Conservation (phyloP, 768 basidiomycete species). For the Lentinula guzmanii region DNA sequence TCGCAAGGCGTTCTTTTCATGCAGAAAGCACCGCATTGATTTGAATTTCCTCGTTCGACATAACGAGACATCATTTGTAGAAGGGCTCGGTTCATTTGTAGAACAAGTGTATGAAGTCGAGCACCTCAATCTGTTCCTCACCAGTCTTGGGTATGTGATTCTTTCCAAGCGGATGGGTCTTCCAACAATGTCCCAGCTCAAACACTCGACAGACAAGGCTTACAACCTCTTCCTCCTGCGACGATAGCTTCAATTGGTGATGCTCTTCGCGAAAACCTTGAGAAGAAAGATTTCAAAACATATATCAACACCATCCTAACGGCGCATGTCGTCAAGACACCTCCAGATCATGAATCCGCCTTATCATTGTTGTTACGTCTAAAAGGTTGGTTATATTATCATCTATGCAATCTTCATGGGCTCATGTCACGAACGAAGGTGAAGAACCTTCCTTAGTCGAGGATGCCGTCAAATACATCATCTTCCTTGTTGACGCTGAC, state of each 20-base stretch:
- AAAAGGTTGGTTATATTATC: conserved; percentile 47
- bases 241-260: conserved; percentile 71
- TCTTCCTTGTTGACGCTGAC: conserved; percentile 94
- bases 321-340: conserved; percentile 86
- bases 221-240: conserved; percentile 37
- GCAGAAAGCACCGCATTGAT: conserved; percentile 91
- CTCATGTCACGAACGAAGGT: conserved; percentile 24
- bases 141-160: conserved; percentile 64
- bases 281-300: conserved; percentile 62
- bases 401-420: conserved; percentile 12
- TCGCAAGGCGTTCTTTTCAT: conserved; percentile 83
- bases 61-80: conserved; percentile 60
- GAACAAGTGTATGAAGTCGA: conserved; percentile 88
- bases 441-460: conserved; percentile 75
- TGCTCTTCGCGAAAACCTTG: conserved; percentile 64
- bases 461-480: conserved; percentile 97
- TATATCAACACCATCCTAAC: conserved; percentile 92
- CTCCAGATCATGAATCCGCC: conserved; percentile 86
- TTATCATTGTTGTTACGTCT: conserved; percentile 69
- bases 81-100: conserved; percentile 59
- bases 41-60: conserved; percentile 85
- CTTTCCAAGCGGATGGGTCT: background rate
- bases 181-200: background rate
- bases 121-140: conserved; percentile 87
- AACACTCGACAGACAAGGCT: conserved; percentile 45